Conservation (phyloP, 768 basidiomycete genomes). For the Hypsizygus marmoreus region DNA sequence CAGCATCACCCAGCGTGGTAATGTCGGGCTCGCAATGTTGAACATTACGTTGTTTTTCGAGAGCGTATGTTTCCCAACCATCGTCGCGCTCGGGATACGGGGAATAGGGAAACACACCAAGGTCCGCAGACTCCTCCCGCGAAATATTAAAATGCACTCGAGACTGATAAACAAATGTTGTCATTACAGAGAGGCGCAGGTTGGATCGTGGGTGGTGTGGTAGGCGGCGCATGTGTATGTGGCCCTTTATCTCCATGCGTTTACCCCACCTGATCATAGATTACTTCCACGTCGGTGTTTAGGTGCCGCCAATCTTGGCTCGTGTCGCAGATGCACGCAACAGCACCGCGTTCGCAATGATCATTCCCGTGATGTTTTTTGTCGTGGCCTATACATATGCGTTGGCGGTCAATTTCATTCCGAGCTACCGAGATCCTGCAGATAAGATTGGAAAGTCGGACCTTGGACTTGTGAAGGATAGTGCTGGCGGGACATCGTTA, state of each 20-base stretch:
- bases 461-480: conserved; percentile 1
- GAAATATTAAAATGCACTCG: neutral
- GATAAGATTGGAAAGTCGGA: conserved; percentile 23
- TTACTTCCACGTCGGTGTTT: too few species aligned
- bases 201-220: conserved; percentile 33
- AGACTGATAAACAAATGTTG: neutral
- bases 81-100: conserved; percentile 33
- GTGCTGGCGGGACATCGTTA: neutral
- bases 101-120: conserved; percentile 35
- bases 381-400: conserved; percentile 28
- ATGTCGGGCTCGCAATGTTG: conserved; percentile 31
- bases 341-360: conserved; percentile 34
- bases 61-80: conserved; percentile 38
- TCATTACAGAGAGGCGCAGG: conserved; percentile 27
- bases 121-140: conserved; percentile 3
- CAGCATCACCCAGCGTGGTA: conserved; percentile 30
- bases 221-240: conserved; percentile 33
- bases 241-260: neutral
- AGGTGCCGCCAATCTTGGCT: conserved; percentile 33
- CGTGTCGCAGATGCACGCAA: conserved; percentile 31
- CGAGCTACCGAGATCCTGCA: conserved; percentile 26
- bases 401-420: conserved; percentile 32
- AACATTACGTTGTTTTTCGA: conserved; percentile 35
- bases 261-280: neutral
- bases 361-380: conserved; percentile 33